Evolutionary conservation across 140 eudicot genomes (phyloP), one percentile per base, ranked within the genome.

Genomic region (Stevia rebaudiana): DNA sequence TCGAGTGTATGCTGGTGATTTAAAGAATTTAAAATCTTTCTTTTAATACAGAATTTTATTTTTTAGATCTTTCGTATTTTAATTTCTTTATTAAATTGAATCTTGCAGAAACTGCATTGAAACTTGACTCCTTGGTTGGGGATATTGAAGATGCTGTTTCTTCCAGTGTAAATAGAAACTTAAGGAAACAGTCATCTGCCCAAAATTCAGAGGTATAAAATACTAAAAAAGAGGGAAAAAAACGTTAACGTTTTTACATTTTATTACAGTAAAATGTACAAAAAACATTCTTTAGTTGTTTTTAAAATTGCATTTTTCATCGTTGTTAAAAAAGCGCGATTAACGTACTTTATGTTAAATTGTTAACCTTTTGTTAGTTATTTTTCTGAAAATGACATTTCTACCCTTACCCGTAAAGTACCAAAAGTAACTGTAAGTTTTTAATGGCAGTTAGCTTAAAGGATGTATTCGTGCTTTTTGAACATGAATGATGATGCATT

Each of bases 81-180:
- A 35, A n/a, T 3, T 11, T 61, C 8, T 7, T 58, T 19, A 43
- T 33, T n/a, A n/a, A n/a, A n/a, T n/a, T n/a, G n/a, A n/a, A 13
- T 63, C 19, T 70, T 49, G 37, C 86, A 92, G 99, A 92, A 78
- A 88, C 88, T 4, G 95, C 97, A 51, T 60, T 88, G 55, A 92
- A 81, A 81, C 88, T 92, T 71, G 94, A 81, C 73, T 76, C 86
- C 6, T 77, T 88, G 80, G 95, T 92, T 44, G 99, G 99, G 13
- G 95, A 92, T 65, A 72, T 88, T 57, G 99, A 92, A 81, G 99
- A 92, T 78, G 89, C 95, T 37, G 99, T 92, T 46, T 81, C 97
- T 5, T 83, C 80, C 12, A 69, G 74, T 61, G 80, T 85, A 62
- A 85, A 75, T 47, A 75, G 72, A 81, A 91, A 81, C 49, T 40